These are phyloP conservation scores for Metrosideros polymorpha DNA, from an alignment of 441 rosid species.

Conservation along the genomic window DNA sequence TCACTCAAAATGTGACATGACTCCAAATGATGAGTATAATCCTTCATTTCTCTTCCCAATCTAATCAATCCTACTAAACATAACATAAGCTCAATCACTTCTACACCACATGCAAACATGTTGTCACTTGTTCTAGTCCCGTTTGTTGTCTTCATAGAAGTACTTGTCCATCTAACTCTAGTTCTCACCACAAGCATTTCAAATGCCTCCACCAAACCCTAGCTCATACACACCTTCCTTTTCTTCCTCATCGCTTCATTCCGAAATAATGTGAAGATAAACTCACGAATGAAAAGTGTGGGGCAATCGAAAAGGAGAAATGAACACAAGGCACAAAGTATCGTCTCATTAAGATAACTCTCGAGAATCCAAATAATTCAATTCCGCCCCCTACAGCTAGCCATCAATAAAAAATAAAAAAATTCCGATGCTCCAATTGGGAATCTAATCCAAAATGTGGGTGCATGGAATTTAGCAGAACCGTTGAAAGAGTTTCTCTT, in stretches of 20 bases:
- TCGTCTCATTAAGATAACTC: conserved; percentile 10
- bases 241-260: background rate
- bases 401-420: conserved; percentile 1
- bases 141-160: background rate
- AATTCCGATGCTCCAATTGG: conserved; percentile 13
- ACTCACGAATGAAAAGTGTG: background rate
- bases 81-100: background rate
- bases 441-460: conserved; percentile 17
- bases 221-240: background rate
- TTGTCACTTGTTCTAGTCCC: background rate
- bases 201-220: background rate
- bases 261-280: background rate
- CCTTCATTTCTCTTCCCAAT: background rate
- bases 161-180: background rate
- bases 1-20: background rate
- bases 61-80: background rate
- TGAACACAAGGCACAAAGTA: conserved; percentile 2
- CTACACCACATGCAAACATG: background rate
- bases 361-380: conserved; percentile 10
- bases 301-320: background rate
- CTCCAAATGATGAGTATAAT: background rate
- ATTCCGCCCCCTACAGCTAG: conserved; percentile 14
- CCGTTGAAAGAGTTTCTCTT: conserved; percentile 9
- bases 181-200: background rate
- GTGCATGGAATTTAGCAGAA: conserved; percentile 22